These are phyloP conservation scores for Fonsecaea nubica DNA, from an alignment of 2,329 filamentous ascomycete genomes.

Conservation along the genomic window DNA sequence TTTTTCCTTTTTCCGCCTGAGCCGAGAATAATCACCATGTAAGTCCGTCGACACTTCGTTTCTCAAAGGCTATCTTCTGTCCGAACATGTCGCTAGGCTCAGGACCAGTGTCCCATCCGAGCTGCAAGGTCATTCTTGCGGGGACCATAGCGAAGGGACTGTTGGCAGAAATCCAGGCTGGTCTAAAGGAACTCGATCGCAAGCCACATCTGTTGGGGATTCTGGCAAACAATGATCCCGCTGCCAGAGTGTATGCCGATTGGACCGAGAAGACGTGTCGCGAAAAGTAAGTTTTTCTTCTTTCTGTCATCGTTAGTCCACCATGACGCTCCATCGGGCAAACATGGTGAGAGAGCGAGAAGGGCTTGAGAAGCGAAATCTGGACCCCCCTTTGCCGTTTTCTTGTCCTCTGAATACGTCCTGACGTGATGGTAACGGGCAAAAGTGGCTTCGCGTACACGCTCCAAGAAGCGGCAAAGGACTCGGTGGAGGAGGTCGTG, in stretches of 20 bases:
- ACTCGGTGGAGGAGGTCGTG: slow-evolving; percentile 87
- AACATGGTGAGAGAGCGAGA: slow-evolving; percentile 7
- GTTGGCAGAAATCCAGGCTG: slow-evolving; percentile 77
- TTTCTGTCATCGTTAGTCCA: background rate
- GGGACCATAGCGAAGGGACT: slow-evolving; percentile 84
- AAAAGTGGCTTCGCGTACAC: slow-evolving; percentile 79
- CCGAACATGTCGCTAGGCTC: slow-evolving; percentile 32
- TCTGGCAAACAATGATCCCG: slow-evolving; percentile 88
- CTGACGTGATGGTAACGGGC: background rate
- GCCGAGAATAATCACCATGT: background rate
- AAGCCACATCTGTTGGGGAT: slow-evolving; percentile 87
- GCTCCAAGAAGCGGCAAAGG: slow-evolving; percentile 81
- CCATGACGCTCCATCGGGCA: background rate
- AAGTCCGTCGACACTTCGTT: background rate
- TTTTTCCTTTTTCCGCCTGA: background rate
- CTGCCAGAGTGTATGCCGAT: slow-evolving; percentile 90
- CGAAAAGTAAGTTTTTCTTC: slow-evolving; percentile 80
- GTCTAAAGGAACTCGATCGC: slow-evolving; percentile 70
- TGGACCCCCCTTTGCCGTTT: background rate
- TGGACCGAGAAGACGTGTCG: slow-evolving; percentile 96
- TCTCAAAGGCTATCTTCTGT: background rate
- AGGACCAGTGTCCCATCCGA: background rate
- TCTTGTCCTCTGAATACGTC: slow-evolving; percentile 5
- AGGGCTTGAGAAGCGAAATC: background rate
- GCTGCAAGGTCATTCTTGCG: slow-evolving; percentile 90